Base-by-base conservation (phyloP, 2,329 filamentous ascomycete genomes). In the Beauveria brongniartii region DNA sequence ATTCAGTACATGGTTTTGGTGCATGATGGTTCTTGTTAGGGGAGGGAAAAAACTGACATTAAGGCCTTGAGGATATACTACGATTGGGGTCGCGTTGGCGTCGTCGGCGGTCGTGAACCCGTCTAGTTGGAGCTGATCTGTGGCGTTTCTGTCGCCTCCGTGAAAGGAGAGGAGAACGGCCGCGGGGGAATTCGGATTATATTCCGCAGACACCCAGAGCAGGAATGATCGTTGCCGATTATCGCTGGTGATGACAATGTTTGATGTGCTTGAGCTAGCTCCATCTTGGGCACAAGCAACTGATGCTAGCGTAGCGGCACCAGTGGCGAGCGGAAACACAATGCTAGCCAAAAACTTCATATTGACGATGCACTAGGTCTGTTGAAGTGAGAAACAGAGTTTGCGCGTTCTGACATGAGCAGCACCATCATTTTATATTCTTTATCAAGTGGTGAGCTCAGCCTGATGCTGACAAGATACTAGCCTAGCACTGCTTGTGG, bases 161-260 rank as follows among this genome's bases (percentile, higher is more conserved):
- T 80, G 78, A 61, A 77, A 80, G 0, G 75, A 77, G 5, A 80
- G 65, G 9, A 80, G 73, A 1, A 77, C 65, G 0, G 77, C 71
- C 47, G 75, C 72, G 12, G 56, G 37, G 2, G 20, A 44, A 3
- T 44, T 34, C 1, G 56, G 44, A 48, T 71, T 63, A 50, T 78
- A 79, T 1, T 9, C 67, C 9, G 69, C 63, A 0, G 77, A 77
- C 1, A 77, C 66, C 51, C 73, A 68, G 66, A 68, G 71, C 59
- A 68, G 68, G 66, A 70, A 79, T 67, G 61, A 72, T 69, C 64
- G 71, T 20, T 34, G 3, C 18, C 14, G 3, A 7, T 52, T 22
- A 20, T 47, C 41, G 37, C 59, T 63, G 9, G 54, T 63, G 22
- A 63, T 63, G 40, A 34, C 48, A 16, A 63, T 51, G 46, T 48